Evolutionary conservation across 306 rosid genomes (phyloP).

Genomic region (Hippophae tibetana): DNA sequence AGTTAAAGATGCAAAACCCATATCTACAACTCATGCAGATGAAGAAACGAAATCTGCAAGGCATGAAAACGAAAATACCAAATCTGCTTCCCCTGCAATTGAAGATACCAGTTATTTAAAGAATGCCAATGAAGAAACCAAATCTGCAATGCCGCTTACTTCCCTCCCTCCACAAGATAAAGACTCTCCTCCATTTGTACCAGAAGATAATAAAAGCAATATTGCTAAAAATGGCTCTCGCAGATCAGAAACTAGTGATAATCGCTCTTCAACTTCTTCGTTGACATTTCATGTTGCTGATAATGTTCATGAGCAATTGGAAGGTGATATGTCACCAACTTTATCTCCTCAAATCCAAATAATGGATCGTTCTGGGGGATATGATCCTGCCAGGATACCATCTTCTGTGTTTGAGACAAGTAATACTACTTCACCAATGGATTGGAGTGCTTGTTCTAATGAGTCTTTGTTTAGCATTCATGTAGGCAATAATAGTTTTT

Average conservation of each 20-base stretch:
- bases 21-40: too few species aligned
- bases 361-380: slow-evolving; percentile 55
- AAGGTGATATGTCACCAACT: slow-evolving; percentile 24
- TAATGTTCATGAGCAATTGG: slow-evolving; percentile 12
- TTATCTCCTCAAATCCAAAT: slow-evolving; percentile 44
- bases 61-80: slow-evolving; percentile 1
- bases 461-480: slow-evolving; percentile 86
- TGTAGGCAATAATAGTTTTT: slow-evolving; percentile 44
- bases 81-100: neutral
- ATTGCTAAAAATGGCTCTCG: slow-evolving; percentile 19
- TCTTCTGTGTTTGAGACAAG: slow-evolving; percentile 44
- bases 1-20: neutral
- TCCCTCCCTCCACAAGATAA: neutral
- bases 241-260: slow-evolving; percentile 23
- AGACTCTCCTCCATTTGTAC: slow-evolving; percentile 1
- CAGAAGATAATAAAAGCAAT: slow-evolving; percentile 17
- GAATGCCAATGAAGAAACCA: neutral
- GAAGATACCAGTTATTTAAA: neutral
- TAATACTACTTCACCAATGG: slow-evolving; percentile 30
- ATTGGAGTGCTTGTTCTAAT: slow-evolving; percentile 79
- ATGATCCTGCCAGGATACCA: slow-evolving; percentile 58
- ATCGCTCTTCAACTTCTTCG: slow-evolving; percentile 9
- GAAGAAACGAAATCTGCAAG: neutral
- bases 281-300: slow-evolving; percentile 24
- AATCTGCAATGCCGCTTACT: neutral